phyloP scores from a whole-genome alignment of 805 yeast species.

The Yarrowia sp. region DNA sequence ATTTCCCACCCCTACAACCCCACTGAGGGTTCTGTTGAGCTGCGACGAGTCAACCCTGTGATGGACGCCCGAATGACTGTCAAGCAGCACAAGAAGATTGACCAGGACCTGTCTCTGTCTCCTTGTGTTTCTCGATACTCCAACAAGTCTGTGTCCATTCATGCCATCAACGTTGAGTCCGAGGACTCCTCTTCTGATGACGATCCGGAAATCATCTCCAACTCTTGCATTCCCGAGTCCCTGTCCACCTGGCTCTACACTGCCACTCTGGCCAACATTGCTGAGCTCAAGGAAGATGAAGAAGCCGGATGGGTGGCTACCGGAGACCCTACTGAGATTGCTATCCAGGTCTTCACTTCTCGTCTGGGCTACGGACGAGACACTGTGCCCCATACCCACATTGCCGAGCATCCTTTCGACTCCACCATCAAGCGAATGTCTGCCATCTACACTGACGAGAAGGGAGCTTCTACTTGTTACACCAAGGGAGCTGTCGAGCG shows the following conservation, averaged over 20 bases:
- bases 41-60: conserved; percentile 29
- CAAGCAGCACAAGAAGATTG: conserved; percentile 31
- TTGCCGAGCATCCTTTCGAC: conserved; percentile 70
- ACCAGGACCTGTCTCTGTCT: conserved; percentile 30
- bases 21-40: conserved; percentile 50
- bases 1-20: conserved; percentile 66
- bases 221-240: conserved; percentile 22
- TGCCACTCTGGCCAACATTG: conserved; percentile 79
- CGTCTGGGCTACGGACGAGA: conserved; percentile 46
- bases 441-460: conserved; percentile 46
- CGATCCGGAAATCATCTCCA: conserved; percentile 2
- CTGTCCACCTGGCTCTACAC: conserved; percentile 56
- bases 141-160: neutral
- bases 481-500: conserved; percentile 81
- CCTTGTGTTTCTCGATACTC: conserved; percentile 23
- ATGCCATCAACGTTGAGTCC: neutral
- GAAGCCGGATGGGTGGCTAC: conserved; percentile 62
- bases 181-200: conserved; percentile 18
- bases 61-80: conserved; percentile 14
- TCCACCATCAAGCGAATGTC: conserved; percentile 73
- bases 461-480: conserved; percentile 41
- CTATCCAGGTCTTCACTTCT: conserved; percentile 73
- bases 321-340: conserved; percentile 90
- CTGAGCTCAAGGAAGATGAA: conserved; percentile 46
- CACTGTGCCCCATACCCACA: conserved; percentile 49